A percentile compares a stretch with the other conserved stretches of the same genome.
phyloP scores from a whole-genome alignment of 805 yeast genomes.

The Debaryomyces maramus region DNA sequence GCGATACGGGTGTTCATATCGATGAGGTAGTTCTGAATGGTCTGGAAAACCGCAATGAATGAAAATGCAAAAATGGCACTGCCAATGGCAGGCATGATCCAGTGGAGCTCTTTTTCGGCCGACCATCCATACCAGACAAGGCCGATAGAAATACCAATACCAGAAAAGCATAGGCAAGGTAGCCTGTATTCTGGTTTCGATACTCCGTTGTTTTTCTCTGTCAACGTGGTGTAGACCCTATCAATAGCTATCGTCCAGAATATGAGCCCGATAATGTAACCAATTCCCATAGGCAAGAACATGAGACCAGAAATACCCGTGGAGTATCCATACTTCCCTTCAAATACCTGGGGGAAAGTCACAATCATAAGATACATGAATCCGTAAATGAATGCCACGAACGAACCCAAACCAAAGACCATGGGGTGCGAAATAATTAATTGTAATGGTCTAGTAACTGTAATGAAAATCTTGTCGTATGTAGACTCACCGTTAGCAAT shows the following conservation, averaged over 20 bases:
- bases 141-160: conserved; percentile 57
- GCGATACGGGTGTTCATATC: conserved; percentile 69
- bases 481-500: conserved; percentile 51
- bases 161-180: conserved; percentile 50
- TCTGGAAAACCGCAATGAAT: conserved; percentile 62
- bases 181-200: conserved; percentile 62
- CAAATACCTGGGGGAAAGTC: conserved; percentile 57
- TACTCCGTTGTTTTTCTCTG: conserved; percentile 49
- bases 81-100: conserved; percentile 67
- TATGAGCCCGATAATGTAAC: conserved; percentile 50
- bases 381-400: conserved; percentile 67
- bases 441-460: conserved; percentile 55
- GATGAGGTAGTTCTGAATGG: conserved; percentile 66
- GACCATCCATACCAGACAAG: conserved; percentile 75
- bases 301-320: conserved; percentile 55
- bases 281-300: conserved; percentile 59
- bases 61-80: conserved; percentile 59
- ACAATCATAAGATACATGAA: conserved; percentile 63
- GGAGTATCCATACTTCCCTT: conserved; percentile 44
- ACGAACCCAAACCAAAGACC: conserved; percentile 60
- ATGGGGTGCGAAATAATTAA: conserved; percentile 59
- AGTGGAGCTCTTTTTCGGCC: conserved; percentile 53
- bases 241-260: conserved; percentile 50
- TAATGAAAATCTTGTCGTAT: conserved; percentile 38
- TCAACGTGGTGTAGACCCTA: conserved; percentile 35